Conservation (phyloP, 192 early-diverging fungal genomes). For the Tieghemiomyces parasiticus region DNA sequence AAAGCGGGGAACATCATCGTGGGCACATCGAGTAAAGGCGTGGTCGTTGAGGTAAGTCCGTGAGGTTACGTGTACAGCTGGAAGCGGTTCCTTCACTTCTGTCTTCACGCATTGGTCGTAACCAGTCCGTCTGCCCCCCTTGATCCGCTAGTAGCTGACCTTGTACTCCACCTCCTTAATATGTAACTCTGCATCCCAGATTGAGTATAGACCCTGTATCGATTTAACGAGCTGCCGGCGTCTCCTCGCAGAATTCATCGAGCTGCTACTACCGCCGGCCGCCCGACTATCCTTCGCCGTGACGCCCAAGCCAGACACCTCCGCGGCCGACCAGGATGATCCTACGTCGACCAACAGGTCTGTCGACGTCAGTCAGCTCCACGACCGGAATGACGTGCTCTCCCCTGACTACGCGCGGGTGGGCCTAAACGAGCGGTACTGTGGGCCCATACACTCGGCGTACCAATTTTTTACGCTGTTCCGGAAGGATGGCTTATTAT, state of each 20-base stretch:
- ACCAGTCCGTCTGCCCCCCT: no score
- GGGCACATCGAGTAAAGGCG: not conserved
- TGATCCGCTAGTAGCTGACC: no score
- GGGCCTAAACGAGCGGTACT: not conserved
- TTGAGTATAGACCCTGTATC: not conserved
- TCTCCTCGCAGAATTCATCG: not conserved
- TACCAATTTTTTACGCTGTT: not conserved
- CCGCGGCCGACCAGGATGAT: not conserved
- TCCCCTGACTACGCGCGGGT: not conserved
- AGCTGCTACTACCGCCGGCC: not conserved
- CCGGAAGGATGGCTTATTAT: not conserved
- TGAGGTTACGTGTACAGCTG: no score
- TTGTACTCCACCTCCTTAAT: no score
- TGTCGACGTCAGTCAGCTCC: no score
- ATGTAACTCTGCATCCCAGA: no score
- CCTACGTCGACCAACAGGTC: no score
- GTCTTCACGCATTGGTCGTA: no score
- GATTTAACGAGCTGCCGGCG: not conserved
- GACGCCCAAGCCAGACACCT: not conserved
- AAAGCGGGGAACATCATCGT: not conserved
- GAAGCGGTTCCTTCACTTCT: no score
- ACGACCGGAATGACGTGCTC: not conserved
- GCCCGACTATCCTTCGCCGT: not conserved
- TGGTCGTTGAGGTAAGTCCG: not conserved
- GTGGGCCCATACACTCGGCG: not conserved